Evolutionary conservation across 2,329 filamentous ascomycete species (phyloP).

Genomic region (Nothophaeocryptopus gaeumannii): DNA sequence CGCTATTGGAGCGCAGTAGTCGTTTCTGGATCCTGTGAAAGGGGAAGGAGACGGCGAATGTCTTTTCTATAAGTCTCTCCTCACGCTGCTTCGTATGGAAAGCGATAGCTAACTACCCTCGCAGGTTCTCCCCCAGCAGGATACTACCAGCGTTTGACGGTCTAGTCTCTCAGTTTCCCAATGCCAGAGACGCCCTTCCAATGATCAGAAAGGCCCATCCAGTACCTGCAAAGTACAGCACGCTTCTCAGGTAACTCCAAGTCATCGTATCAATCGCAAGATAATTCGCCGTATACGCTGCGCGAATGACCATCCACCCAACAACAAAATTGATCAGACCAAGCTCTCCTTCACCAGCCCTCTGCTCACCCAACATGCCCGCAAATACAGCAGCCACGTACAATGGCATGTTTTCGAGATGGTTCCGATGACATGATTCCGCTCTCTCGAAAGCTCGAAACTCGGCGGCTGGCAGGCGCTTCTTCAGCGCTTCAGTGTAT

Average conservation of each 20-base stretch:
- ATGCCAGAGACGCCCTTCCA: conserved; percentile 30
- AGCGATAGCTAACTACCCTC: conserved; percentile 9
- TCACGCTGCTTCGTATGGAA: background rate
- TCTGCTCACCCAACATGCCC: conserved; percentile 41
- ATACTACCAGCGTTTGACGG: background rate
- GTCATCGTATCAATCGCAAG: conserved; percentile 22
- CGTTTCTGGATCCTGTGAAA: conserved; percentile 2
- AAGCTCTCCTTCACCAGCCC: conserved; percentile 25
- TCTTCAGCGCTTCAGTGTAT: conserved; percentile 38
- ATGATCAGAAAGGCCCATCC: conserved; percentile 33
- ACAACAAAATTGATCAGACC: conserved; percentile 38
- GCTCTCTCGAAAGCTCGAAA: conserved; percentile 46
- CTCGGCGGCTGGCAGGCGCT: conserved; percentile 36
- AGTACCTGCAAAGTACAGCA: conserved; percentile 31
- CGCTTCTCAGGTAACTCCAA: conserved; percentile 32
- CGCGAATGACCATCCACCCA: conserved; percentile 37
- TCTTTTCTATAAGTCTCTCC: conserved; percentile 15
- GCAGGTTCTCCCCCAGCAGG: background rate
- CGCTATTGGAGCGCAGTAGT: background rate
- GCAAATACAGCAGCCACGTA: conserved; percentile 45
- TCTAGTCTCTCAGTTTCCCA: conserved; percentile 16
- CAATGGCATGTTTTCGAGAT: conserved; percentile 47
- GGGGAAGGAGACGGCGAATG: conserved; percentile 8
- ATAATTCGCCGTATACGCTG: conserved; percentile 41
- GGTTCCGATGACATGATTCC: conserved; percentile 46